Conservation (phyloP, 2,329 filamentous ascomycete genomes). For the Epichloe elymi region DNA sequence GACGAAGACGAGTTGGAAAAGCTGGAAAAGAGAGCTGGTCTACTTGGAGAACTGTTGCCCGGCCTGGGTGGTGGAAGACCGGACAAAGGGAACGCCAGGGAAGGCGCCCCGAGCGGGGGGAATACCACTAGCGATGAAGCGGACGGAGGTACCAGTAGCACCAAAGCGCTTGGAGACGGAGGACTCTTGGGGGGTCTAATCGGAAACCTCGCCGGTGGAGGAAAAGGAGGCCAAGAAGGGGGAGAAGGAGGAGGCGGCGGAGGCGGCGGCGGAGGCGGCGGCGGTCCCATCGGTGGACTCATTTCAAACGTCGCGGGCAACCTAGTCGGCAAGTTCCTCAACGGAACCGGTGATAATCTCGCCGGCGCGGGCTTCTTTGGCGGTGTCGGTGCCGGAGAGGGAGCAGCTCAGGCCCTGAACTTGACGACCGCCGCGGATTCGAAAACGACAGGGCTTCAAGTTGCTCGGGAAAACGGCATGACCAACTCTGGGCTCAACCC, state of each 20-base stretch:
- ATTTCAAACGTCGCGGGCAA: constrained; percentile 2
- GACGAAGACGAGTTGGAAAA: not conserved
- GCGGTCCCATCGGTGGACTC: not conserved
- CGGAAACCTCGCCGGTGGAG: not conserved
- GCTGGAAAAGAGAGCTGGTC: not conserved
- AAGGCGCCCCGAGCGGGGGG: too few relatives aligned
- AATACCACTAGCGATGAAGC: not conserved
- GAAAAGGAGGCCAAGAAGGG: not conserved
- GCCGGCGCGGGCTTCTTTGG: constrained; percentile 12
- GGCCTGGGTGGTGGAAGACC: too few relatives aligned
- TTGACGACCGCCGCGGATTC: constrained; percentile 8
- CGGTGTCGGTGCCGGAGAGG: constrained; percentile 14
- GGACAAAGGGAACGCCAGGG: too few relatives aligned
- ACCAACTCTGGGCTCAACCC: constrained; percentile 17
- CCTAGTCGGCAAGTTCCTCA: constrained; percentile 2
- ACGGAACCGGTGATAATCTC: constrained; percentile 2
- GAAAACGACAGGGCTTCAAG: constrained; percentile 8
- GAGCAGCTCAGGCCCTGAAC: constrained; percentile 13
- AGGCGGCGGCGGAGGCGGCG: not conserved
- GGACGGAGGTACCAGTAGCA: not conserved
- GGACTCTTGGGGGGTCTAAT: not conserved
- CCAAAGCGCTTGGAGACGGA: not conserved
- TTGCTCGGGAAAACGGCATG: constrained; percentile 16
- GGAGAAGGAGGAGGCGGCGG: not conserved
- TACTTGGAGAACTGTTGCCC: too few relatives aligned